Evolutionary conservation across 768 basidiomycete species (phyloP), one percentile per base, ranked within the genome.

Genomic region (Coprinopsis cinerea): DNA sequence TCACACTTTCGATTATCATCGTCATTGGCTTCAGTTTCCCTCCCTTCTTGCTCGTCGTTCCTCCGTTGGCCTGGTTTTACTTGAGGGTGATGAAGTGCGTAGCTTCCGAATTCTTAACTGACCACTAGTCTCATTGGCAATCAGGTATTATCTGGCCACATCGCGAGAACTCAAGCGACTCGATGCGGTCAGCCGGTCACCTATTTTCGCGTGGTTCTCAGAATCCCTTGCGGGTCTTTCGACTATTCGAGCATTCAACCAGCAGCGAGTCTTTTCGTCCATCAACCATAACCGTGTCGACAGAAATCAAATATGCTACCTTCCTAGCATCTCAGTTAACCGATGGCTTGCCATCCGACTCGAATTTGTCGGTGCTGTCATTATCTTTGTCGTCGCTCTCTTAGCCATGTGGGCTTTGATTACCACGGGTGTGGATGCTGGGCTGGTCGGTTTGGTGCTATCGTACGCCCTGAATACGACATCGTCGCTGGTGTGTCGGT

Each of bases 201-300:
- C 94, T 1, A 91, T 98, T 51, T 94, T 95, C 64, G 85, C 85
- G 0, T 88, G 85, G 83, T 90, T 90, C 62, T 85, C 85, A 1
- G 89, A 90, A 62, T 84, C 79, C 2, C 67, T 83, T 30, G 75
- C 78, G 2, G 92, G 92, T 4, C 65, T 91, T 30, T 82, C 88
- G 0, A 92, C 89, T 2, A 92, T 94, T 57, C 79, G 90, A 0
- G 88, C 89, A 0, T 93, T 85, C 69, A 65, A 71, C 28, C 88
- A 90, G 54, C 82, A 89, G 59, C 42, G 65, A 0, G 67, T 84
- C 9, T 94, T 93, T 61, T 70, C 77, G 15, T 68, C 75, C 7
- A 78, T 78, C 30, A 92, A 88, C 55, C 79, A 85, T 48, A 78
- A 76, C 17, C 81, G 88, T 5, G 73, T 94, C 32, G 92, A 96